Conservation (phyloP, 768 basidiomycete genomes). For the Tulasnella sp. region DNA sequence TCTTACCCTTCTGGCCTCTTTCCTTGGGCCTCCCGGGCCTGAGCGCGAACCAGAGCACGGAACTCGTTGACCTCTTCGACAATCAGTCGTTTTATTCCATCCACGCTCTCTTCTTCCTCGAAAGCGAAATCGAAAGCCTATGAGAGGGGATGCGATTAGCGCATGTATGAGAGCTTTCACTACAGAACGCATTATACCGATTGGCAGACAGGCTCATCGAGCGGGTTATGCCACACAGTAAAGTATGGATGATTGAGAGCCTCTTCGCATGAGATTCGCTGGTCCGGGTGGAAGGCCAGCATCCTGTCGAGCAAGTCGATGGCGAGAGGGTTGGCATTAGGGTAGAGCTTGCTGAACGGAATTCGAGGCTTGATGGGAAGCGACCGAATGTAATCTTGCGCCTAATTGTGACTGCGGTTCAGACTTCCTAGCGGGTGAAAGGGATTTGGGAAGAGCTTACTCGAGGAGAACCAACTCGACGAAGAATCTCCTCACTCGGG, state of each 20-base stretch:
- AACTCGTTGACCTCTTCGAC: conserved; percentile 86
- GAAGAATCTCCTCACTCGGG: conserved; percentile 90
- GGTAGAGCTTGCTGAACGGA: conserved; percentile 85
- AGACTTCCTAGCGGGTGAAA: background rate
- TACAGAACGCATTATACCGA: conserved; percentile 37
- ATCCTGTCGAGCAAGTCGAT: conserved; percentile 87
- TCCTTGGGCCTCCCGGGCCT: conserved; percentile 63
- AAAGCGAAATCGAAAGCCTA: conserved; percentile 90
- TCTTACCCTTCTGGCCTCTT: conserved; percentile 73
- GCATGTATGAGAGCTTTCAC: background rate
- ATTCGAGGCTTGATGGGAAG: conserved; percentile 94
- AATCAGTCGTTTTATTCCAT: conserved; percentile 94
- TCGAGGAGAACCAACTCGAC: conserved; percentile 90
- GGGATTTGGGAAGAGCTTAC: conserved; percentile 38
- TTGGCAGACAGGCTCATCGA: conserved; percentile 84
- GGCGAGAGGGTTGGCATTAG: conserved; percentile 86
- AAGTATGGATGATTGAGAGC: conserved; percentile 92
- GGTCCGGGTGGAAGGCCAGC: conserved; percentile 92
- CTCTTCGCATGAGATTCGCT: conserved; percentile 92
- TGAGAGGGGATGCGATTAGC: background rate
- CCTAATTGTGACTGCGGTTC: conserved; percentile 39
- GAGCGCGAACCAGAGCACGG: conserved; percentile 81
- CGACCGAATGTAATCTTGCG: conserved; percentile 96
- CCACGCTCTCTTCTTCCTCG: conserved; percentile 92
- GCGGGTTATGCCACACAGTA: conserved; percentile 95